A percentile compares a stretch with the other conserved stretches of the same genome.
Evolutionary conservation across 768 basidiomycete genomes (phyloP).

Genomic region (Cytidiella melzeri): DNA sequence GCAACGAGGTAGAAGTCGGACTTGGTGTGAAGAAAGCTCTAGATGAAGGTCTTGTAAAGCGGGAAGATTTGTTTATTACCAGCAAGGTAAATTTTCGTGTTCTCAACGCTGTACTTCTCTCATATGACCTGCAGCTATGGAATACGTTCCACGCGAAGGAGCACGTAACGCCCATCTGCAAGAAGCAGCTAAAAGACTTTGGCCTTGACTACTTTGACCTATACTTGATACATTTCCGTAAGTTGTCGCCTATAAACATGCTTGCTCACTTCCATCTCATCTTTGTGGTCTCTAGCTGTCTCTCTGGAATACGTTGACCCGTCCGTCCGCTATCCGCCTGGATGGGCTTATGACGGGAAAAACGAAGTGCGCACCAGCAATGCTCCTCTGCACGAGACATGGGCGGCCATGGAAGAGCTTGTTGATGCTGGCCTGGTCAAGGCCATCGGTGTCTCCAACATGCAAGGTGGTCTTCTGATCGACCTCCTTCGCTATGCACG

Average conservation of each 20-base stretch:
- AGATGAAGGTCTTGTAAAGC: constrained; percentile 34
- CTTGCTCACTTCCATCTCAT: neutral
- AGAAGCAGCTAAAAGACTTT: constrained; percentile 33
- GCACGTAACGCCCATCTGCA: constrained; percentile 27
- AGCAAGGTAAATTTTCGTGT: constrained; percentile 5
- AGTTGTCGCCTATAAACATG: neutral
- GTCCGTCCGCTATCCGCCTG: constrained; percentile 33
- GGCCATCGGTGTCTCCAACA: constrained; percentile 36
- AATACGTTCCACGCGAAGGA: constrained; percentile 35
- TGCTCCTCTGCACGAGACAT: constrained; percentile 32
- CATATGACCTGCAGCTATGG: constrained; percentile 24
- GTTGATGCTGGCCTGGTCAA: constrained; percentile 31
- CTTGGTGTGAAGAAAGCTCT: constrained; percentile 30
- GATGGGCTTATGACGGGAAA: constrained; percentile 32
- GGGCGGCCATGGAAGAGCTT: constrained; percentile 37
- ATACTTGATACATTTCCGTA: constrained; percentile 24
- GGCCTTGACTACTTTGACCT: constrained; percentile 31
- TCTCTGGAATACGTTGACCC: constrained; percentile 34
- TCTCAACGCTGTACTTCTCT: neutral
- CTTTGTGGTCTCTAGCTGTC: constrained; percentile 28
- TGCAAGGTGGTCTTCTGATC: constrained; percentile 27
- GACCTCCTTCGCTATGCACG: constrained; percentile 34
- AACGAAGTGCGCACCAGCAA: constrained; percentile 26
- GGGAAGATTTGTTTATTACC: constrained; percentile 33
- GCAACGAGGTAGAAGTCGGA: constrained; percentile 35